Conservation (phyloP, 352 stramenopile genomes). For the Phytophthora meadii region DNA sequence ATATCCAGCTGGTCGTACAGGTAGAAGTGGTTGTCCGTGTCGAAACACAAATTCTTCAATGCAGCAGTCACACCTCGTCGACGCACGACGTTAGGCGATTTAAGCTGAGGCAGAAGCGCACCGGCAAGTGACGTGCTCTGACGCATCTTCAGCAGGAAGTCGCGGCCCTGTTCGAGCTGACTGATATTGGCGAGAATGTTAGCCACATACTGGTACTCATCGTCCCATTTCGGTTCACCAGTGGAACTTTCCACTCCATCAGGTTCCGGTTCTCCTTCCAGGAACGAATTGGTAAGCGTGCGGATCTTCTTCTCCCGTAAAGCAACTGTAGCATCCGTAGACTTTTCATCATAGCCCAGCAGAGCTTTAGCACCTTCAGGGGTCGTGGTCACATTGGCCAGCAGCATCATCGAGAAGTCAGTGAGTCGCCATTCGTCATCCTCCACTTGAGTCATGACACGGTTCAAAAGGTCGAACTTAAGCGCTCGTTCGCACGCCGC, state of each 20-base stretch:
- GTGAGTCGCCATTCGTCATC: constrained; percentile 85
- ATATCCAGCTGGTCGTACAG: constrained; percentile 88
- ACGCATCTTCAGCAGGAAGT: constrained; percentile 81
- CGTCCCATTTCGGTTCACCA: constrained; percentile 85
- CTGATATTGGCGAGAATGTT: constrained; percentile 89
- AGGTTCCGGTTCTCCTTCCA: constrained; percentile 77
- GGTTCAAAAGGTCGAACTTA: constrained; percentile 84
- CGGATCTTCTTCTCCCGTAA: constrained; percentile 86
- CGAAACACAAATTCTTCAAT: constrained; percentile 88
- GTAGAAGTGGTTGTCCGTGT: constrained; percentile 90
- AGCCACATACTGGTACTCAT: constrained; percentile 90
- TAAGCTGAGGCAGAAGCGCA: constrained; percentile 76
- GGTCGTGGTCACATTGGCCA: constrained; percentile 84
- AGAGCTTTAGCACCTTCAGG: constrained; percentile 68
- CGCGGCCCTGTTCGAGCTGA: constrained; percentile 79
- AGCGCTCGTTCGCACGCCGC: constrained; percentile 73
- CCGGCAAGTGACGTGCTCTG: constrained; percentile 69
- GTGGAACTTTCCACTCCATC: constrained; percentile 74
- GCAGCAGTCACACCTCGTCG: constrained; percentile 72
- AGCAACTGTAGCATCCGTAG: constrained; percentile 49
- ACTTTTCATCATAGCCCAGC: constrained; percentile 67
- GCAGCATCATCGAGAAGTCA: constrained; percentile 89
- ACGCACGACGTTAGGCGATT: constrained; percentile 84
- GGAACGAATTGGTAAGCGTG: constrained; percentile 72
- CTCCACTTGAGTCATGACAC: constrained; percentile 86